Conservation (phyloP, 2,329 filamentous ascomycete species). For the Beauveria scarabaeidicola region DNA sequence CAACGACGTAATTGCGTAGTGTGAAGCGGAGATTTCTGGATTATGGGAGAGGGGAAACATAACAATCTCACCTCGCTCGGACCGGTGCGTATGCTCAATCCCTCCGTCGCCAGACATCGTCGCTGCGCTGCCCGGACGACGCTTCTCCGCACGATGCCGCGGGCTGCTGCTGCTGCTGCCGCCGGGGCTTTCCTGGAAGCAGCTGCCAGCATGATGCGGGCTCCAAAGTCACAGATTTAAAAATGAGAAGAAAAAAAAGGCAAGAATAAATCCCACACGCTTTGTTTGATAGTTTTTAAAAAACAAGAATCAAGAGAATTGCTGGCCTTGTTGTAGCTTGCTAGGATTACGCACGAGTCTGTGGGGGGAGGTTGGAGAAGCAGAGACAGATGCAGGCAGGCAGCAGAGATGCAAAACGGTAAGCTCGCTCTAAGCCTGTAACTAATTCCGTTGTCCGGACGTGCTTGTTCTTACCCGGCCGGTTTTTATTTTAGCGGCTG, state of each 20-base stretch:
- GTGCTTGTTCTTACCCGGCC: background rate
- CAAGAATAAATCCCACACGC: too few relatives aligned
- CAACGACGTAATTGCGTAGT: background rate
- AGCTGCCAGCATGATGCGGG: background rate
- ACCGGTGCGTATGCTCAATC: slow-evolving; percentile 14
- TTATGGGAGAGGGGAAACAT: background rate
- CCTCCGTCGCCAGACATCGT: slow-evolving; percentile 10
- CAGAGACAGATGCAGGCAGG: background rate
- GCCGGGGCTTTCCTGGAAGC: background rate
- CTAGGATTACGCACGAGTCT: too few relatives aligned
- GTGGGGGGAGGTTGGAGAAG: background rate
- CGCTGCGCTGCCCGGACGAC: background rate
- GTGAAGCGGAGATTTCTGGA: background rate
- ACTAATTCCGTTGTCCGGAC: background rate
- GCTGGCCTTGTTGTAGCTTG: too few relatives aligned
- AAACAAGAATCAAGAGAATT: too few relatives aligned
- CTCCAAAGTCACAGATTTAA: background rate
- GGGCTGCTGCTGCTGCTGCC: background rate
- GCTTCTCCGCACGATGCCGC: slow-evolving; percentile 5
- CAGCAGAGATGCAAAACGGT: too few relatives aligned
- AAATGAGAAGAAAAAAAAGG: background rate
- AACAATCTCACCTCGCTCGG: slow-evolving; percentile 9
- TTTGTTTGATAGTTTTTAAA: too few relatives aligned
- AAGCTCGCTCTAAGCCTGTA: too few relatives aligned
- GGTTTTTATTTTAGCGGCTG: background rate